phyloP scores from a whole-genome alignment of 1,284 basidiomycete species.

The Trametes sp. region DNA sequence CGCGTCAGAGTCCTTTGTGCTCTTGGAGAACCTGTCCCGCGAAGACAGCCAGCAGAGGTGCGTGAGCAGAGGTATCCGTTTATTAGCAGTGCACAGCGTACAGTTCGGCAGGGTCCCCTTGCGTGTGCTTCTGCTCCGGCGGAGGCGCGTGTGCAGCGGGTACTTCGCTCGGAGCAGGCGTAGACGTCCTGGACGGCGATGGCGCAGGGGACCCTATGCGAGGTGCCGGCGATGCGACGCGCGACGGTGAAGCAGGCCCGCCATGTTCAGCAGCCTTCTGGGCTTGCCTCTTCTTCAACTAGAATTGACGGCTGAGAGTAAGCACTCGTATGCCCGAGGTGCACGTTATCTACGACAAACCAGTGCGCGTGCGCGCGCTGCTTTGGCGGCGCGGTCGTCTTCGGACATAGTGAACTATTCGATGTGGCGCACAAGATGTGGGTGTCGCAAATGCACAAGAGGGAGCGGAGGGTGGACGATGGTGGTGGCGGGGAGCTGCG shows the following conservation, averaged over 20 bases:
- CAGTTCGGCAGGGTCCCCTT: slow-evolving; percentile 39
- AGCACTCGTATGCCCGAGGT: slow-evolving; percentile 18
- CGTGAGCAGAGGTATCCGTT: not conserved
- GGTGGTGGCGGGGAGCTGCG: slow-evolving; percentile 11
- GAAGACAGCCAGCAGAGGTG: not conserved
- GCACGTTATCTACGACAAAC: slow-evolving; percentile 48
- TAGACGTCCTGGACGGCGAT: slow-evolving; percentile 57
- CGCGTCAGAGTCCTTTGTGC: slow-evolving; percentile 42
- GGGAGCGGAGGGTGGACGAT: slow-evolving; percentile 13
- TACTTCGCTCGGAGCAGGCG: slow-evolving; percentile 48
- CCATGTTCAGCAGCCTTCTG: slow-evolving; percentile 56
- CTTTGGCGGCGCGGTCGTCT: slow-evolving; percentile 79
- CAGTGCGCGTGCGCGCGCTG: slow-evolving; percentile 81
- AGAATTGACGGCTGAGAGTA: slow-evolving; percentile 29
- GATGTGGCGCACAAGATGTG: slow-evolving; percentile 2
- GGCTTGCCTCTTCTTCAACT: slow-evolving; percentile 77
- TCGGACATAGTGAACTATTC: slow-evolving; percentile 56
- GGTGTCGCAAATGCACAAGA: not conserved
- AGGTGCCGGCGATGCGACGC: slow-evolving; percentile 40
- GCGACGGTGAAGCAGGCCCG: slow-evolving; percentile 42
- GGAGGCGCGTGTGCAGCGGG: slow-evolving; percentile 33
- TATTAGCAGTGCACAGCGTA: slow-evolving; percentile 25
- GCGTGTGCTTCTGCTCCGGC: slow-evolving; percentile 26
- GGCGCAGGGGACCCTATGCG: slow-evolving; percentile 50
- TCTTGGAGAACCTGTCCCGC: slow-evolving; percentile 38